phyloP scores from a whole-genome alignment of 306 rosid species.

The Sechiopsis laciniata region DNA sequence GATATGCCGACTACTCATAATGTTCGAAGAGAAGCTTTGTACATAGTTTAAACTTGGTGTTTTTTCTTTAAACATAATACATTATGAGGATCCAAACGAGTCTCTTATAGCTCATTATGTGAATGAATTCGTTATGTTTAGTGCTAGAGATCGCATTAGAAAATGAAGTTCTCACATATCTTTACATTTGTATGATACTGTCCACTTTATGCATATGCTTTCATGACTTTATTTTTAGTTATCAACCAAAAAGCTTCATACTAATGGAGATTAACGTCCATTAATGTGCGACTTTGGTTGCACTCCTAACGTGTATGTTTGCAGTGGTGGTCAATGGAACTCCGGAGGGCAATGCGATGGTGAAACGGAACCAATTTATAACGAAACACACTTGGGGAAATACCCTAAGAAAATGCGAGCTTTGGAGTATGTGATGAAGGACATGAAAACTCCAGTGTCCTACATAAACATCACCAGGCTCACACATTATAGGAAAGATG shows the following conservation, averaged over 20 bases:
- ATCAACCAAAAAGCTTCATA: too few species aligned
- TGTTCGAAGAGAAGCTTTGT: not conserved
- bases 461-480: conserved; percentile 81
- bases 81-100: not conserved
- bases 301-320: conserved; percentile 6
- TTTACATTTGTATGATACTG: too few species aligned
- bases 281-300: too few species aligned
- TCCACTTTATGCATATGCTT: too few species aligned
- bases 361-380: conserved; percentile 68
- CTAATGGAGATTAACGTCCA: too few species aligned
- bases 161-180: too few species aligned
- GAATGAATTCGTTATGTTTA: too few species aligned
- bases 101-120: not conserved
- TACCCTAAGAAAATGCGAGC: conserved; percentile 85
- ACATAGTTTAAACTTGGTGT: not conserved
- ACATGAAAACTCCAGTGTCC: conserved; percentile 60
- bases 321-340: conserved; percentile 96
- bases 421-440: conserved; percentile 49
- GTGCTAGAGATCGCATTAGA: too few species aligned
- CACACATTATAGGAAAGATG: conserved; percentile 87
- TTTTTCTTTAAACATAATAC: not conserved
- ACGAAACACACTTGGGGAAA: conserved; percentile 40
- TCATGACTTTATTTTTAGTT: too few species aligned
- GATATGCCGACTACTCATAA: not conserved
- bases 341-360: conserved; percentile 87